Percentiles rank a stretch among this genome's conserved stretches.
phyloP scores from a whole-genome alignment of 176 grass and related monocot species.

The Eleusine indica region DNA sequence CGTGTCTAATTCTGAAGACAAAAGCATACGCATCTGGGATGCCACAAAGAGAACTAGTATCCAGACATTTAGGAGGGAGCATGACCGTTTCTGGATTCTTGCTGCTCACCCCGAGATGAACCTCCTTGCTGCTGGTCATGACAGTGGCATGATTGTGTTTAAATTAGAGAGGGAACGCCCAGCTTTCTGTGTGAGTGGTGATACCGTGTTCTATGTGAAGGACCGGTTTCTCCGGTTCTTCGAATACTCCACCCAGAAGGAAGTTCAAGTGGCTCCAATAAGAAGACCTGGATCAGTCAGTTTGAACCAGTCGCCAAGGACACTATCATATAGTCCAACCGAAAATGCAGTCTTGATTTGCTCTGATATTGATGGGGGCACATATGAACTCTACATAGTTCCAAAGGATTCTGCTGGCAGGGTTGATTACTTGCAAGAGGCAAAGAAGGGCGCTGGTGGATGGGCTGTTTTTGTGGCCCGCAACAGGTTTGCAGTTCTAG shows the following conservation, averaged over 20 bases:
- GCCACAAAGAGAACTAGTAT: slow-evolving; percentile 89
- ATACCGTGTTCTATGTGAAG: slow-evolving; percentile 87
- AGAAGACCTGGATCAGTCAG: slow-evolving; percentile 75
- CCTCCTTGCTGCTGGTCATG: slow-evolving; percentile 95
- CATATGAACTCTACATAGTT: slow-evolving; percentile 82
- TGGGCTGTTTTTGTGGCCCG: slow-evolving; percentile 89
- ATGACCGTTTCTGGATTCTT: slow-evolving; percentile 99
- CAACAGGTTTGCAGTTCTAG: slow-evolving; percentile 87
- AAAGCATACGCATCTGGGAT: slow-evolving; percentile 96
- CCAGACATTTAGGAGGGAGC: slow-evolving; percentile 83
- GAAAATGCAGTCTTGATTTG: slow-evolving; percentile 93
- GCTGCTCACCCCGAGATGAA: slow-evolving; percentile 93
- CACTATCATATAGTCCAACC: slow-evolving; percentile 82
- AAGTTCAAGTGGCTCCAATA: slow-evolving; percentile 71
- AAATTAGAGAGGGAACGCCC: slow-evolving; percentile 35
- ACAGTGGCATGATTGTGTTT: slow-evolving; percentile 94
- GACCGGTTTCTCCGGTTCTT: slow-evolving; percentile 76
- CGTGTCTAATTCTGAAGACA: slow-evolving; percentile 96
- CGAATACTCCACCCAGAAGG: slow-evolving; percentile 80
- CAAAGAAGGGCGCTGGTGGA: slow-evolving; percentile 72
- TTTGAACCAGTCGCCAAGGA: slow-evolving; percentile 85
- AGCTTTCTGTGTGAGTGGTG: slow-evolving; percentile 51
- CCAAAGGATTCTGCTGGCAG: slow-evolving; percentile 81
- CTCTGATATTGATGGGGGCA: slow-evolving; percentile 88
- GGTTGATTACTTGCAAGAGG: slow-evolving; percentile 80